phyloP scores from a whole-genome alignment of 805 yeast genomes.

The Kurtzmaniella fragi region DNA sequence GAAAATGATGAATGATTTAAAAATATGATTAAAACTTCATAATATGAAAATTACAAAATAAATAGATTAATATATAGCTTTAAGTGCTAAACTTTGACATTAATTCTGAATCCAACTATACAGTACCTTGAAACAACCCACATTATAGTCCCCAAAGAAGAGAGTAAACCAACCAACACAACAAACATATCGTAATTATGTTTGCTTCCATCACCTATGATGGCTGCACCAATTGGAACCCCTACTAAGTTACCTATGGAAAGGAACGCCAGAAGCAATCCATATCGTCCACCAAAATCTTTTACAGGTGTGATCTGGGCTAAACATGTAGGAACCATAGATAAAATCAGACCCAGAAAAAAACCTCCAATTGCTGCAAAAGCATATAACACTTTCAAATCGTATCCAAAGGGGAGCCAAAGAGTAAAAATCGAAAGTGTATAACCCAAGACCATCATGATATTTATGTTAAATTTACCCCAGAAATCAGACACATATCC shows the following conservation, averaged over 20 bases:
- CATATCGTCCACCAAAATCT: slow-evolving; percentile 33
- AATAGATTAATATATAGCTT: too few relatives aligned
- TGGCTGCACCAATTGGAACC: slow-evolving; percentile 28
- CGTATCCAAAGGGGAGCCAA: slow-evolving; percentile 31
- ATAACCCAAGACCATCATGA: slow-evolving; percentile 23
- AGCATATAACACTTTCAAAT: slow-evolving; percentile 19
- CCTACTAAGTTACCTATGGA: slow-evolving; percentile 30
- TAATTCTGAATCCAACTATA: slow-evolving; percentile 16
- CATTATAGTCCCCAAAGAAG: slow-evolving; percentile 21
- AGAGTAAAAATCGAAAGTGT: slow-evolving; percentile 21
- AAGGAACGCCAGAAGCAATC: slow-evolving; percentile 24
- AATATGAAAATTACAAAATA: too few relatives aligned
- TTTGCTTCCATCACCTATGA: slow-evolving; percentile 21
- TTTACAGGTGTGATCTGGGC: slow-evolving; percentile 48
- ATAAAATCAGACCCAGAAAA: slow-evolving; percentile 29
- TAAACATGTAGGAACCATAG: slow-evolving; percentile 45
- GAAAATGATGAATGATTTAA: too few relatives aligned
- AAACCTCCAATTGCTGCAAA: slow-evolving; percentile 32
- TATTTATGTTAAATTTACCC: slow-evolving; percentile 28
- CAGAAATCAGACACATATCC: slow-evolving; percentile 21
- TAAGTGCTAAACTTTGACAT: slow-evolving; percentile 15
- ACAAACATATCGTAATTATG: slow-evolving; percentile 26
- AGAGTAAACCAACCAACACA: slow-evolving; percentile 24
- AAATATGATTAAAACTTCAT: too few relatives aligned
- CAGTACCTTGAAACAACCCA: slow-evolving; percentile 19